phyloP scores from a whole-genome alignment of 805 yeast species.

The Wickerhamomyces canadensis region DNA sequence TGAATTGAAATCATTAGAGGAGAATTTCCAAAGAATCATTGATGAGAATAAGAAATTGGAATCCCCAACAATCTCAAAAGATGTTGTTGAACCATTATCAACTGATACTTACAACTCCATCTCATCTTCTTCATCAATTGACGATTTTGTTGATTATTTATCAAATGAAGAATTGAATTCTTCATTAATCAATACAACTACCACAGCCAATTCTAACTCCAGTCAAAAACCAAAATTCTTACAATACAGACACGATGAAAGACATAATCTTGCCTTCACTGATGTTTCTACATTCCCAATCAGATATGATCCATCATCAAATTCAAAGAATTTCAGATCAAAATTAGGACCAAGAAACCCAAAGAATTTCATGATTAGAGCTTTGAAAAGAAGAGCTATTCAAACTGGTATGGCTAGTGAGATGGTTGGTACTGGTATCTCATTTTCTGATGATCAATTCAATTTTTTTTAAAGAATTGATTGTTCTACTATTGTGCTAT shows the following conservation, averaged over 20 bases:
- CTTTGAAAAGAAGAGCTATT: constrained; percentile 25
- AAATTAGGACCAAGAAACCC: too few relatives aligned
- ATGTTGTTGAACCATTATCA: constrained; percentile 6
- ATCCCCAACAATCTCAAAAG: neutral
- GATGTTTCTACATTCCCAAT: constrained; percentile 25
- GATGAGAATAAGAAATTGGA: constrained; percentile 16
- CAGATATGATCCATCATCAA: constrained; percentile 20
- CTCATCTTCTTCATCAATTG: constrained; percentile 17
- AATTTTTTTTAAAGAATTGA: constrained; percentile 7
- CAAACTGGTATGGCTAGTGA: constrained; percentile 24
- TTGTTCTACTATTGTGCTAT: neutral
- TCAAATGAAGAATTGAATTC: constrained; percentile 15
- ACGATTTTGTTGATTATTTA: constrained; percentile 13
- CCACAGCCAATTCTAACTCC: too few relatives aligned
- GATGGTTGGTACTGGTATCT: constrained; percentile 27
- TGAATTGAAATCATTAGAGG: constrained; percentile 23
- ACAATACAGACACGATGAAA: constrained; percentile 25
- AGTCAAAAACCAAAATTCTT: constrained; percentile 15
- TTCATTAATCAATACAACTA: too few relatives aligned
- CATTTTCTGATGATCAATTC: constrained; percentile 21
- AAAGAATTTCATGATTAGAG: constrained; percentile 13
- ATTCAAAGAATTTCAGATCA: too few relatives aligned
- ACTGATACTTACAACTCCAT: neutral
- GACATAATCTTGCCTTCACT: constrained; percentile 25
- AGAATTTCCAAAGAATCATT: constrained; percentile 23